Base-by-base conservation (phyloP, 2,329 filamentous ascomycete genomes). In the Periglandula ipomoeae region DNA sequence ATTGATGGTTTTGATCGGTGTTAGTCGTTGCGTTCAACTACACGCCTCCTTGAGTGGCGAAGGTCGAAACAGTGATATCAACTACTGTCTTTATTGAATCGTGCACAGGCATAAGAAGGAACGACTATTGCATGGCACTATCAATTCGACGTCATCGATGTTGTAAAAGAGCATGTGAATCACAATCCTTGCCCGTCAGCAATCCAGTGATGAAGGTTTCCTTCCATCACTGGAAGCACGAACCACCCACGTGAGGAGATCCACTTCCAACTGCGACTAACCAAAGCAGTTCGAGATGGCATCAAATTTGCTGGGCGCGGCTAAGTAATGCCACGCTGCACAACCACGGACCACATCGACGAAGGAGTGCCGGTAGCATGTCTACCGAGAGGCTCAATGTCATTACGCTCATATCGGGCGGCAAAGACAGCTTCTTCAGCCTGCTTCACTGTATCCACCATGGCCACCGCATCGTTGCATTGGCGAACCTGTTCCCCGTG, bases 401-500 rank as follows among this genome's bases (percentile, higher is more conserved):
- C 54, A 90, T 98, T 58, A 91, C 88, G 44, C 75, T 98, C 53
- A 84, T 98, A 55, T 98, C 93, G 19, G 93, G 93, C 52, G 93
- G 93, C 56, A 98, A 98, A 70, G 93, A 98, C 71, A 96, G 91
- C 55, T 85, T 98, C 66, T 97, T 87, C 71, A 91, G 88, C 19
- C 78, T 95, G 56, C 78, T 96, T 50, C 93, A 98, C 71, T 96
- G 90, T 67, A 74, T 89, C 55, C 80, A 82, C 51, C 87, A 95
- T 64, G 89, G 88, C 22, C 91, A 97, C 67, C 77, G 78, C 53
- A 73, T 98, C 42, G 79, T 96, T 45, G 93, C 93, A 7, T 73
- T 98, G 43, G 93, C 88, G 44, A 98, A 98, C 66, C 73, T 98
- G 48, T 78, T 90, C 62, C 91, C 55, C 13, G 17, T 17, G 35